Evolutionary conservation across 495 filamentous ascomycete species (phyloP).

Genomic region (Entonaema liquescens): DNA sequence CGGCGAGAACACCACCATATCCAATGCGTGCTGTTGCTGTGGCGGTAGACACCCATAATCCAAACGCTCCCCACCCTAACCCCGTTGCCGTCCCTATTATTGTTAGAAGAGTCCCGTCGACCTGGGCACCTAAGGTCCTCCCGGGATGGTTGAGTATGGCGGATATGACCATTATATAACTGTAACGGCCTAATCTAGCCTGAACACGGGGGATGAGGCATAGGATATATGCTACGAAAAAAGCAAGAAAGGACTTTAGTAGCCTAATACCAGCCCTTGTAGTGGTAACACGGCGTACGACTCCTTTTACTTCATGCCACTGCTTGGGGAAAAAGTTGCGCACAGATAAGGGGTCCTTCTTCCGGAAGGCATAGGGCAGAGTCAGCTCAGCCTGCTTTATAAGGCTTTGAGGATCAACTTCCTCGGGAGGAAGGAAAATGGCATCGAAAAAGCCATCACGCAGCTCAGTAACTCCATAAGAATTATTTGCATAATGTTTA

Average conservation of each 20-base stretch:
- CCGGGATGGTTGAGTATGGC: slow-evolving; percentile 63
- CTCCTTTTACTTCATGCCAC: slow-evolving; percentile 48
- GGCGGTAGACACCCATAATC: slow-evolving; percentile 61
- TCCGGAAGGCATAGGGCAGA: slow-evolving; percentile 49
- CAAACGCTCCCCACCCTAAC: slow-evolving; percentile 63
- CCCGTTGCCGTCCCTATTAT: slow-evolving; percentile 63
- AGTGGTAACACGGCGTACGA: slow-evolving; percentile 48
- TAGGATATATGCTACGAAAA: slow-evolving; percentile 62
- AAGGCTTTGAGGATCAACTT: slow-evolving; percentile 48
- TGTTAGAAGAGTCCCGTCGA: slow-evolving; percentile 63
- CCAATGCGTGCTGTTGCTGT: slow-evolving; percentile 53
- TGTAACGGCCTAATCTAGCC: slow-evolving; percentile 59
- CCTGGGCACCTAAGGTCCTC: slow-evolving; percentile 62
- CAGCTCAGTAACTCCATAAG: slow-evolving; percentile 63
- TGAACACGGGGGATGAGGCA: slow-evolving; percentile 59
- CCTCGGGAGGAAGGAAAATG: slow-evolving; percentile 58
- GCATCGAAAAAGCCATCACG: slow-evolving; percentile 70
- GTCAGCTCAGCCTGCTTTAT: slow-evolving; percentile 50
- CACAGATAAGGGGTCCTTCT: slow-evolving; percentile 54
- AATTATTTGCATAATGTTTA: slow-evolving; percentile 39
- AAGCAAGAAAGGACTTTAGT: slow-evolving; percentile 61
- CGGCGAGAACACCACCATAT: slow-evolving; percentile 62
- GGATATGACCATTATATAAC: slow-evolving; percentile 62
- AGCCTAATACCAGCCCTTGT: slow-evolving; percentile 60
- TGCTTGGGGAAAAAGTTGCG: slow-evolving; percentile 57